Evolutionary conservation across 768 basidiomycete species (phyloP), one percentile per base, ranked within the genome.

Genomic region (Amanita polypyramis): DNA sequence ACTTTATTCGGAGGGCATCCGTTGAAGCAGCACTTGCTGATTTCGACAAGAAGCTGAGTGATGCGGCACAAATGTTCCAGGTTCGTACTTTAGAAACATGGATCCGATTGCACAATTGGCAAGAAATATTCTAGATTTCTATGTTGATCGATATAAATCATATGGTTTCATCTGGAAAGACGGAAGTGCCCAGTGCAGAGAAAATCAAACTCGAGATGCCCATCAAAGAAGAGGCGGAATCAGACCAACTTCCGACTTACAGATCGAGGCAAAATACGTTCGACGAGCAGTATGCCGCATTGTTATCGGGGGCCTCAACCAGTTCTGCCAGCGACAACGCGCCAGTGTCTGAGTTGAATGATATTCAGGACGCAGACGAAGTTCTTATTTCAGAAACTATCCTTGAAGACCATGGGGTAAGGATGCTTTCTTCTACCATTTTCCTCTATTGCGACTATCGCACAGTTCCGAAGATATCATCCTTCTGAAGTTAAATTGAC

Each of bases 381-480:
- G 36, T 25, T 7, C 51, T 59, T 9, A 35, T 55, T 17, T 55
- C 55, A 9, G 52, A 53, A 2, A 52, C 47, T 20, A 52, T 57
- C 5, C 51, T 61, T 35, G 54, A 61, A 14, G 57, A 66, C 50
- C 65, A 63, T 42, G 69, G 70, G 48, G 69, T 70, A 60, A 27
- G 20, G 47, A 12, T 20, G 20, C 12, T 17, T 14, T 8, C 5
- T 27, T 47, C 1, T 27, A 14, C 19, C 33, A 7, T 35, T 36
- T 3, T 12, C 15, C 17, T 27, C 38, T 11, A 36, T n/a, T 11
- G 23, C 2, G 11, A 32, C 15, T 15, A n/a, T 23, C 9, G 5
- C 27, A 19, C 42, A 77, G 75, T 76, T 74, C 46, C 64, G 62
- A 39, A 64, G 70, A 45, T 76, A 75, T 51, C 74, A 76, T 49